A percentile compares a stretch with the other conserved stretches of the same genome.
These are phyloP conservation scores for Lunasporangiospora selenospora DNA, from an alignment of 192 early-diverging fungal genomes.

Conservation along the genomic window DNA sequence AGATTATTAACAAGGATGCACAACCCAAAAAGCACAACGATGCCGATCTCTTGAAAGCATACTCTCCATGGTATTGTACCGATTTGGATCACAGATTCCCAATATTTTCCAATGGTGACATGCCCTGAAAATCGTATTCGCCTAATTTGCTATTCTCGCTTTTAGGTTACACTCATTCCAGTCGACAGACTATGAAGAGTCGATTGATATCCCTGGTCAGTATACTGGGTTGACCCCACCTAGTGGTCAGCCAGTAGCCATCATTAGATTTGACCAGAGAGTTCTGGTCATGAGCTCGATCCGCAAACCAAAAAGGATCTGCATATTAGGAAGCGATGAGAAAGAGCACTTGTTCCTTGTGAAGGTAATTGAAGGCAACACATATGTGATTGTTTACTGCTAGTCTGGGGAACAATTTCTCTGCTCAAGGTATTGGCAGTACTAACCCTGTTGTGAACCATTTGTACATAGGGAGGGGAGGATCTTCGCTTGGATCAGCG, in stretches of 20 bases:
- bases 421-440: too few relatives aligned
- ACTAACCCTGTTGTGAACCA: neutral
- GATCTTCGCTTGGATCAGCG: slow-evolving; percentile 82
- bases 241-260: slow-evolving; percentile 56
- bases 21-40: slow-evolving; percentile 33
- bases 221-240: slow-evolving; percentile 67
- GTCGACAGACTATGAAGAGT: slow-evolving; percentile 41
- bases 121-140: neutral
- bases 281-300: slow-evolving; percentile 76
- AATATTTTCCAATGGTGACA: neutral
- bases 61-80: slow-evolving; percentile 80
- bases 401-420: too few relatives aligned
- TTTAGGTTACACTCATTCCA: slow-evolving; percentile 35
- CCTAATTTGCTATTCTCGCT: neutral
- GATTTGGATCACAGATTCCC: neutral
- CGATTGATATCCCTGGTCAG: slow-evolving; percentile 81
- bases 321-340: slow-evolving; percentile 77
- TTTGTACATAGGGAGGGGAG: slow-evolving; percentile 71
- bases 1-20: slow-evolving; percentile 50
- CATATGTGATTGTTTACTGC: neutral
- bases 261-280: slow-evolving; percentile 66
- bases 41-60: slow-evolving; percentile 60
- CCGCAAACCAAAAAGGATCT: slow-evolving; percentile 73
- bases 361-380: slow-evolving; percentile 58
- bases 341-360: slow-evolving; percentile 76